Base-by-base conservation (phyloP, 2,329 filamentous ascomycete species). In the Penicillium palitans region DNA sequence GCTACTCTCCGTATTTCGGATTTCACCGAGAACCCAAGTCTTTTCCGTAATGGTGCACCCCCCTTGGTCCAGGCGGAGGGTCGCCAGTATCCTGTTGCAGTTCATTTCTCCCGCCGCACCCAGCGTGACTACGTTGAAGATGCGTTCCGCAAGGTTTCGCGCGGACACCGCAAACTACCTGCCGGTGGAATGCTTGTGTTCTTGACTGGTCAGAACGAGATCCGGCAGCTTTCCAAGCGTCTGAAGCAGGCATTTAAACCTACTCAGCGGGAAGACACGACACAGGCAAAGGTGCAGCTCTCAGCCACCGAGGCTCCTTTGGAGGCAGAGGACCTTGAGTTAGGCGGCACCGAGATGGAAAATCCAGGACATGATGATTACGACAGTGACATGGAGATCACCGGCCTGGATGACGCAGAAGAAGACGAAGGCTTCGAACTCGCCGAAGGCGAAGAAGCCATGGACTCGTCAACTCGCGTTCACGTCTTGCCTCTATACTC, bases 401-500 rank as follows among this genome's bases (percentile, higher is more conserved):
- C 84, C 27, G 83, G 84, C 1, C 71, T 85, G 25, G 85, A 83
- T 57, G 82, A 84, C 13, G 81, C 85, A 21, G 82, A 82, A 4
- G 84, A 85, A 19, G 82, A 83, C n/a, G 80, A 89, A 48, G 88
- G 90, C 59, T 90, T 83, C 54, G 87, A 91, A 64, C 83, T 90
- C 6, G 51, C 51, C 12, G 51, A 53, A 57, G 85, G 89, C 54
- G 80, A 84, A 58, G 81, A 80, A n/a, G 79, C 81, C 25, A 76
- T 80, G 52, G 81, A 81, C 19, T 81, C 86, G 5, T 85, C 85
- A 1, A 86, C 88, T 0, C 78, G 89, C 41, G 90, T 96, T 71
- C 91, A 97, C 66, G 85, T 98, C 9, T 78, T 99, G n/a, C 93
- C 95, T 0, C 84, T 99, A 0, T 99, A 96, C 76, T 98, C 95